Evolutionary conservation across 2,329 filamentous ascomycete species (phyloP).

Genomic region (Penicillium sp.): DNA sequence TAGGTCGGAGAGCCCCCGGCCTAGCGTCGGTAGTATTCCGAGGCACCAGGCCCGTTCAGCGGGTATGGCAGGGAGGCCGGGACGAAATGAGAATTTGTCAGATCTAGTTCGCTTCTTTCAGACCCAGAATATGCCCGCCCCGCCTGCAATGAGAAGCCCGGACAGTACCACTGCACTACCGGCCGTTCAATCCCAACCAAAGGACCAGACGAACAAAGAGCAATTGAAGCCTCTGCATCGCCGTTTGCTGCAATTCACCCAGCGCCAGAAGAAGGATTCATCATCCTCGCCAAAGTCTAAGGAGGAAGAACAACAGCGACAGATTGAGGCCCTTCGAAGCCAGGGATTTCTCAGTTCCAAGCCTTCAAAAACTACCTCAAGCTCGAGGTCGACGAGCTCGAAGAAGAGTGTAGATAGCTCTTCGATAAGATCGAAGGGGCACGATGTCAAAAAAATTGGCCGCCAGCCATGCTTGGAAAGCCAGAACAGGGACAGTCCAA

Average conservation of each 20-base stretch:
- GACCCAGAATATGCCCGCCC: conserved; percentile 22
- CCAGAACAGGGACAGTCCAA: conserved; percentile 15
- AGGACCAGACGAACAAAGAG: conserved; percentile 6
- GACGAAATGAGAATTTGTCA: conserved; percentile 31
- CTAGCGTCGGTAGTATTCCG: conserved; percentile 8
- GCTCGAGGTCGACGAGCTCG: conserved; percentile 8
- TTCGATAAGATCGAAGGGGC: conserved; percentile 24
- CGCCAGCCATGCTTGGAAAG: conserved; percentile 37
- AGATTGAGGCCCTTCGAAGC: conserved; percentile 30
- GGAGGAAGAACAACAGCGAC: conserved; percentile 24
- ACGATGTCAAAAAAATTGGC: conserved; percentile 37
- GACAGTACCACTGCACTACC: conserved; percentile 27
- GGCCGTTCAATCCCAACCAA: conserved; percentile 22
- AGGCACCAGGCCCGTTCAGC: conserved; percentile 29
- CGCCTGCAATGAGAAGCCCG: conserved; percentile 12
- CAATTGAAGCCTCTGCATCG: conserved; percentile 30
- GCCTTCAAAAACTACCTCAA: conserved; percentile 1
- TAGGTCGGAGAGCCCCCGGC: conserved; percentile 12
- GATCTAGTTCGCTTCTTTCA: conserved; percentile 39
- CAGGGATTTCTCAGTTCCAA: conserved; percentile 28
- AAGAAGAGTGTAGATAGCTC: conserved; percentile 23
- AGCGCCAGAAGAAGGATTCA: conserved; percentile 28
- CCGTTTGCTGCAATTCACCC: conserved; percentile 34
- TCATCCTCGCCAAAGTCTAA: conserved; percentile 19
- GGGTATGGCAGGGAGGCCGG: conserved; percentile 28